phyloP scores from a whole-genome alignment of 306 rosid genomes.

The Corylus heterophylla region DNA sequence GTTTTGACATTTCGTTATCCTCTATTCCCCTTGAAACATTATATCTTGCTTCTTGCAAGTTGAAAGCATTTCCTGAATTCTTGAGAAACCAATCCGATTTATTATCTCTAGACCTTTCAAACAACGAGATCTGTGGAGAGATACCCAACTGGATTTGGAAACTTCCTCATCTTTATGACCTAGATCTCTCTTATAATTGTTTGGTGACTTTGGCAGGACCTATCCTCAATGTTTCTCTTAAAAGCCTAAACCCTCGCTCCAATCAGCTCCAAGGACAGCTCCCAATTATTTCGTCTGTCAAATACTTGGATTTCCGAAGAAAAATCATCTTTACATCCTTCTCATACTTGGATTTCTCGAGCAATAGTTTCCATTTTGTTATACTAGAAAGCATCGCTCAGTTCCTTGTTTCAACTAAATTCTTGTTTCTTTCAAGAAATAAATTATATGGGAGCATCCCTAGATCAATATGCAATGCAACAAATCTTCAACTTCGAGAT shows the following conservation, averaged over 20 bases:
- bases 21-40: no score
- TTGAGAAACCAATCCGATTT: no score
- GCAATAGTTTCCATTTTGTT: slow-evolving; percentile 17
- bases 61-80: no score
- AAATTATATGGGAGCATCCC: not conserved
- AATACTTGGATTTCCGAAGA: slow-evolving; percentile 28
- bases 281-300: not conserved
- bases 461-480: slow-evolving; percentile 31
- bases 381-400: not conserved
- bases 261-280: not conserved
- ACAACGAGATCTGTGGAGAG: no score
- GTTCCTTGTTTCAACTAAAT: accelerated
- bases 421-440: slow-evolving; percentile 34
- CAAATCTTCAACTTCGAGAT: no score
- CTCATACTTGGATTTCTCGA: not conserved
- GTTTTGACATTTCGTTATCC: no score
- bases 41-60: no score
- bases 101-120: no score
- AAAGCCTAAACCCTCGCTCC: slow-evolving; percentile 35
- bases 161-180: no score
- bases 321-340: no score
- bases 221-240: not conserved
- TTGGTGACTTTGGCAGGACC: not conserved
- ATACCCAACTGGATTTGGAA: no score
- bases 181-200: not conserved